Evolutionary conservation across 108 stramenopile genomes (phyloP).

Genomic region (Cylindrotheca fusiformis): DNA sequence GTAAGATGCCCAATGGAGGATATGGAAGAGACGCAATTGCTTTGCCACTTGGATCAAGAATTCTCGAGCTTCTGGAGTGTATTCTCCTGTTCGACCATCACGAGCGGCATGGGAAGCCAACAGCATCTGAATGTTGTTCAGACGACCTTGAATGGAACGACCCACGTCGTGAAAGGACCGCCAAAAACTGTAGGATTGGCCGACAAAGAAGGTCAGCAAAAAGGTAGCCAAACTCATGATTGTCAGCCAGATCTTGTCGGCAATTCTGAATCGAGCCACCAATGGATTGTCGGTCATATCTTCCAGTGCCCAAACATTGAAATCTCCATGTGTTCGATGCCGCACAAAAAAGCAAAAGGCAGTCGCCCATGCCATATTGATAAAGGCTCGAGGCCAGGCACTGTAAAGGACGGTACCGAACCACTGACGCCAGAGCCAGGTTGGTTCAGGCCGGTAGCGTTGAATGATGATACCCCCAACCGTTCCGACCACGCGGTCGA

Average conservation of each 20-base stretch:
- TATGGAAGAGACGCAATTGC: conserved; percentile 24
- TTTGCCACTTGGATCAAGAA: conserved; percentile 19
- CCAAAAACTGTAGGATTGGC: conserved; percentile 51
- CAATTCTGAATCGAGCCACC: conserved; percentile 12
- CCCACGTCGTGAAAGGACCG: conserved; percentile 21
- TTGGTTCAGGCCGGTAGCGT: conserved; percentile 17
- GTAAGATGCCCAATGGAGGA: conserved; percentile 35
- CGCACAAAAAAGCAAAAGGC: conserved; percentile 13
- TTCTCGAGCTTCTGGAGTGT: conserved; percentile 23
- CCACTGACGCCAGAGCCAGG: conserved; percentile 44
- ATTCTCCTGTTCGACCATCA: conserved; percentile 3
- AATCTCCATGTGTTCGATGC: conserved; percentile 10
- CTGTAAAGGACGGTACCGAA: conserved; percentile 24
- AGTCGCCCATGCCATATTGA: conserved; percentile 28
- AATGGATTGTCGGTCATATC: conserved; percentile 16
- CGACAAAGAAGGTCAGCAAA: conserved; percentile 50
- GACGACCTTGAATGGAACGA: conserved; percentile 36
- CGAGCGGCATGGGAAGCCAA: conserved; percentile 25
- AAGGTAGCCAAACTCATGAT: conserved; percentile 50
- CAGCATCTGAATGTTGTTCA: conserved; percentile 39
- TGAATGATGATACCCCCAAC: conserved; percentile 31
- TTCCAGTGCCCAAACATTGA: conserved; percentile 9
- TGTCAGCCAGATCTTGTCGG: conserved; percentile 42
- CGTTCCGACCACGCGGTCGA: conserved; percentile 28
- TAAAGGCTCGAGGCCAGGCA: conserved; percentile 8